These are phyloP conservation scores for Ophiostoma sp. DNA, from an alignment of 2,329 filamentous ascomycete species.

Conservation along the genomic window DNA sequence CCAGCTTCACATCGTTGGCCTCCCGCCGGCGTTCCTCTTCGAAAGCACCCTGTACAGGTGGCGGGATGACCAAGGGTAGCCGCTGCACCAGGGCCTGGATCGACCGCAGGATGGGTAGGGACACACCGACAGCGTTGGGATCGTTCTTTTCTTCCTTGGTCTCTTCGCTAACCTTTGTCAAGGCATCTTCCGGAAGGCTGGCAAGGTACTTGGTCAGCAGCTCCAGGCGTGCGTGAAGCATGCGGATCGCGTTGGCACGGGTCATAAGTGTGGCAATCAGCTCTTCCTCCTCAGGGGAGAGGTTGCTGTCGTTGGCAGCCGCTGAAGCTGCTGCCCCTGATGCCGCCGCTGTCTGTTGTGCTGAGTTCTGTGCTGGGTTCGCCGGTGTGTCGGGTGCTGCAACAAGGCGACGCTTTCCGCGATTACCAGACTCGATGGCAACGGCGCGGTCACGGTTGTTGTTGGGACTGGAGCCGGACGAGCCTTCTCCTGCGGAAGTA, in stretches of 20 bases:
- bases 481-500: not conserved
- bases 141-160: slow-evolving; percentile 31
- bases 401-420: slow-evolving; percentile 47
- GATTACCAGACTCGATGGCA: slow-evolving; percentile 28
- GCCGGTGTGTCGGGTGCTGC: slow-evolving; percentile 29
- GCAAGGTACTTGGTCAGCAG: slow-evolving; percentile 76
- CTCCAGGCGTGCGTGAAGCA: slow-evolving; percentile 76
- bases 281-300: slow-evolving; percentile 63
- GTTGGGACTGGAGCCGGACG: not conserved
- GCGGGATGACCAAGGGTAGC: slow-evolving; percentile 76
- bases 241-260: slow-evolving; percentile 90
- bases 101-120: slow-evolving; percentile 78
- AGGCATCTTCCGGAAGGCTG: slow-evolving; percentile 65
- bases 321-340: not conserved
- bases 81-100: slow-evolving; percentile 84
- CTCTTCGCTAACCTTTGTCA: slow-evolving; percentile 30
- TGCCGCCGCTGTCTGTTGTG: not conserved
- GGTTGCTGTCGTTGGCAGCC: slow-evolving; percentile 45
- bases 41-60: slow-evolving; percentile 61
- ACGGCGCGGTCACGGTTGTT: slow-evolving; percentile 30
- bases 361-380: not conserved
- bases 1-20: slow-evolving; percentile 78
- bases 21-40: slow-evolving; percentile 72
- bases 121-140: slow-evolving; percentile 40
- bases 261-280: slow-evolving; percentile 70